A percentile compares a stretch with the other conserved stretches of the same genome.
phyloP scores from a whole-genome alignment of 106 monocot species.

The Acorus calamus region DNA sequence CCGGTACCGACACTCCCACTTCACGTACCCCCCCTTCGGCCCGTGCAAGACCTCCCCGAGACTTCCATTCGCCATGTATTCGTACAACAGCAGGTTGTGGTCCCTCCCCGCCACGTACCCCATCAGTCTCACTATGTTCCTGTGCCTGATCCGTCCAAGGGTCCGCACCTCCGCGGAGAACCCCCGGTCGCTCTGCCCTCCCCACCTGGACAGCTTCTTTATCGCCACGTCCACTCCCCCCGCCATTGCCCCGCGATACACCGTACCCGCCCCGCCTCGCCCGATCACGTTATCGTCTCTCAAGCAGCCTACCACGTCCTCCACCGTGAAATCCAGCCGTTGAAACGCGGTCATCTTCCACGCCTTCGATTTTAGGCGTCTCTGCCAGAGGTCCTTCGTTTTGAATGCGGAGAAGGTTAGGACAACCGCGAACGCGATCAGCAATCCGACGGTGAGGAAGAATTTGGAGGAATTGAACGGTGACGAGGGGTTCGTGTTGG shows the following conservation, averaged over 20 bases:
- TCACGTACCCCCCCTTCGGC: slow-evolving; percentile 63
- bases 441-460: slow-evolving; percentile 13
- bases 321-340: slow-evolving; percentile 51
- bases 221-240: slow-evolving; percentile 60
- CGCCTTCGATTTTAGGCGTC: slow-evolving; percentile 1
- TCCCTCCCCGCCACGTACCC: slow-evolving; percentile 76
- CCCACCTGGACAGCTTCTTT: slow-evolving; percentile 48
- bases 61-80: slow-evolving; percentile 93
- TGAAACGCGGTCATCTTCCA: slow-evolving; percentile 89
- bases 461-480: slow-evolving; percentile 7
- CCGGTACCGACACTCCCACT: slow-evolving; percentile 61
- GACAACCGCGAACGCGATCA: not conserved
- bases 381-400: slow-evolving; percentile 6
- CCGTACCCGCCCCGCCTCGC: slow-evolving; percentile 87
- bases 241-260: slow-evolving; percentile 60
- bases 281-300: slow-evolving; percentile 94
- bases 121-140: slow-evolving; percentile 77
- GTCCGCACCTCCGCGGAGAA: slow-evolving; percentile 92
- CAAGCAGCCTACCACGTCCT: slow-evolving; percentile 69
- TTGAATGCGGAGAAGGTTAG: slow-evolving; percentile 1
- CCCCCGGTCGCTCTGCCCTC: slow-evolving; percentile 49
- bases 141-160: slow-evolving; percentile 73
- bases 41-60: slow-evolving; percentile 87
- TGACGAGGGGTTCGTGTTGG: not conserved
- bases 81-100: slow-evolving; percentile 69